Evolutionary conservation across 164 flowering plant species (phyloP), one percentile per base, ranked within the genome.

Genomic region (Berberis thunbergii): DNA sequence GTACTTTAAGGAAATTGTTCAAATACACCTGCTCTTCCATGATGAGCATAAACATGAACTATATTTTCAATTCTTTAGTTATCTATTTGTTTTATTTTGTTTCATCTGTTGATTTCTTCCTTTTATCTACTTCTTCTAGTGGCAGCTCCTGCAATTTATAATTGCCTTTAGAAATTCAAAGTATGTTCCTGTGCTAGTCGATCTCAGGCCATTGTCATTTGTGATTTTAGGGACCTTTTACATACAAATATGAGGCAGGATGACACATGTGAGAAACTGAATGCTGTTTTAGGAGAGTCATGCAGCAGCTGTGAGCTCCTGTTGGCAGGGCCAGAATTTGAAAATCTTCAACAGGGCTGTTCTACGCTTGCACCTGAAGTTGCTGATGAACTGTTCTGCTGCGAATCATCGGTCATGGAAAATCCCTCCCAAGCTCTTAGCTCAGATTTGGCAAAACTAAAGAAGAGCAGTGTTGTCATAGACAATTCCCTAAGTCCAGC

Each of bases 401-500:
- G 70, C 53, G 80, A 84, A 67, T 62, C 79, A 26, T 77, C 77
- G 7, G 81, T 81, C 40, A 77, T 65, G 39, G 82, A 84, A 66
- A 63, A 26, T 57, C 79, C 57, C 49, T 69, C 76, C 10, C 88
- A 80, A 66, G 86, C 84, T 67, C 84, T 83, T 39, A 81, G 83
- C 70, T 77, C 81, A 50, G 90, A 87, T 71, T 59, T 80, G 73
- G 64, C 67, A 43, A 80, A 73, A 67, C 54, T 85, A 70, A 84
- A 79, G 77, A 76, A 73, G 60, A 70, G 81, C 2, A 73, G 49
- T 68, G 74, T 86, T 12, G 65, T 64, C 0, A 55, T 80, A 7
- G 97, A 90, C 74, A 90, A 87, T 70, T 74, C 83, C 58, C 60
- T 86, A 68, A 91, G 94, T 70, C 93, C 91, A 8, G 77, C 83